These are phyloP conservation scores for Penicillium turbatum DNA, from an alignment of 495 filamentous ascomycete genomes.

Conservation along the genomic window DNA sequence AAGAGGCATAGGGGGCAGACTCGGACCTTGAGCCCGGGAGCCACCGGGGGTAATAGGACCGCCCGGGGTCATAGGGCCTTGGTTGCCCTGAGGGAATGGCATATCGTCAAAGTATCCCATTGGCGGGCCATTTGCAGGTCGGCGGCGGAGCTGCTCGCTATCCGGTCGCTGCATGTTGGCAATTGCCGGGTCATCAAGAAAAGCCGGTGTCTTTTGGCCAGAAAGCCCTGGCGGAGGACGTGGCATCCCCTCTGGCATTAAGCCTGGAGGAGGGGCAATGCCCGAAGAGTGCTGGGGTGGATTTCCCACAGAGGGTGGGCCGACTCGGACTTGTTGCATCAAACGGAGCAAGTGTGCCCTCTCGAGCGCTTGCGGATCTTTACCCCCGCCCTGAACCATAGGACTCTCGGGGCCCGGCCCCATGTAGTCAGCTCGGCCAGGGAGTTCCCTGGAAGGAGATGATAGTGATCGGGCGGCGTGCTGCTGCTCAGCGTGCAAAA, in stretches of 20 bases:
- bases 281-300: constrained; percentile 34
- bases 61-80: constrained; percentile 37
- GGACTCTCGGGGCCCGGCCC: constrained; percentile 30
- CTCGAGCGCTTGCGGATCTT: constrained; percentile 40
- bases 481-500: constrained; percentile 32
- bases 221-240: constrained; percentile 44
- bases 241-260: constrained; percentile 44
- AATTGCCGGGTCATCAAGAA: constrained; percentile 46
- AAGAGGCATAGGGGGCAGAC: constrained; percentile 36
- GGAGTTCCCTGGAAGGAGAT: constrained; percentile 33
- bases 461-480: constrained; percentile 30
- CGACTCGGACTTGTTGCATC: constrained; percentile 49
- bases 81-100: constrained; percentile 35
- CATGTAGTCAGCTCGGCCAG: constrained; percentile 32
- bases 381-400: constrained; percentile 24
- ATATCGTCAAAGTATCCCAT: constrained; percentile 46
- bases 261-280: constrained; percentile 33
- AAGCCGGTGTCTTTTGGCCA: constrained; percentile 37
- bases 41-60: constrained; percentile 39
- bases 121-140: constrained; percentile 38
- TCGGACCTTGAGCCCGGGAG: constrained; percentile 32
- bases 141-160: constrained; percentile 37
- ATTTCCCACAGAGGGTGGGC: constrained; percentile 25
- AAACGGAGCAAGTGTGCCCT: constrained; percentile 49
- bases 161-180: constrained; percentile 47